These are phyloP conservation scores for Fusarium nurragi DNA, from an alignment of 2,329 filamentous ascomycete genomes.

Conservation along the genomic window DNA sequence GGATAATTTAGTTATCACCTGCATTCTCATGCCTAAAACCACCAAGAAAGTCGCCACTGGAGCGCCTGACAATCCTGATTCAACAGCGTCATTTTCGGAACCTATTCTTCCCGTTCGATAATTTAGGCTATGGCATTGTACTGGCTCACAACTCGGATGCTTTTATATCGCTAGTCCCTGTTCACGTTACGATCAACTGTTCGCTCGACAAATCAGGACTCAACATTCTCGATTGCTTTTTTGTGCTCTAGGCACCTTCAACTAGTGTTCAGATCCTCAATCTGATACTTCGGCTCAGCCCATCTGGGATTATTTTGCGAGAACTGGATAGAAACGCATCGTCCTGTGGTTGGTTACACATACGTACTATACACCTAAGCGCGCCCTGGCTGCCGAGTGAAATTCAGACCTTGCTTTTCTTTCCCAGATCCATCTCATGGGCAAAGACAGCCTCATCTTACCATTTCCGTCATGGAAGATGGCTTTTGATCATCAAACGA, in stretches of 20 bases:
- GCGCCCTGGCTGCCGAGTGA: not conserved
- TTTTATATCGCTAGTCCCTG: conserved; percentile 28
- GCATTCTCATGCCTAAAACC: conserved; percentile 18
- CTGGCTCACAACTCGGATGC: conserved; percentile 19
- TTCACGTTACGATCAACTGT: conserved; percentile 8
- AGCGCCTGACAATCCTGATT: conserved; percentile 16
- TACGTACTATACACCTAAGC: not conserved
- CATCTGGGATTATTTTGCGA: not conserved
- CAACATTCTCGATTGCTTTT: conserved; percentile 14
- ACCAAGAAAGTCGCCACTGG: conserved; percentile 18
- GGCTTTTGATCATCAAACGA: conserved; percentile 16
- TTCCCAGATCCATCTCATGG: conserved; percentile 8
- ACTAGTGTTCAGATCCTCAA: conserved; percentile 17
- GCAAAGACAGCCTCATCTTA: conserved; percentile 13
- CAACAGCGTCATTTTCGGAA: not conserved
- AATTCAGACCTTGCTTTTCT: conserved; percentile 1
- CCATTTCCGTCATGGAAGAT: not conserved
- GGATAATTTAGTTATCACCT: not conserved
- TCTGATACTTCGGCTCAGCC: conserved; percentile 12
- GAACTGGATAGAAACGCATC: not conserved
- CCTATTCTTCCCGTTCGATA: conserved; percentile 14
- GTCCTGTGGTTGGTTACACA: conserved; percentile 1
- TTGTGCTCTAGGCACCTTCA: not conserved
- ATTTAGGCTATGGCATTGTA: conserved; percentile 18
- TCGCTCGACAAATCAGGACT: conserved; percentile 17